Evolutionary conservation across 306 rosid genomes (phyloP).

Genomic region (Arachis stenosperma): DNA sequence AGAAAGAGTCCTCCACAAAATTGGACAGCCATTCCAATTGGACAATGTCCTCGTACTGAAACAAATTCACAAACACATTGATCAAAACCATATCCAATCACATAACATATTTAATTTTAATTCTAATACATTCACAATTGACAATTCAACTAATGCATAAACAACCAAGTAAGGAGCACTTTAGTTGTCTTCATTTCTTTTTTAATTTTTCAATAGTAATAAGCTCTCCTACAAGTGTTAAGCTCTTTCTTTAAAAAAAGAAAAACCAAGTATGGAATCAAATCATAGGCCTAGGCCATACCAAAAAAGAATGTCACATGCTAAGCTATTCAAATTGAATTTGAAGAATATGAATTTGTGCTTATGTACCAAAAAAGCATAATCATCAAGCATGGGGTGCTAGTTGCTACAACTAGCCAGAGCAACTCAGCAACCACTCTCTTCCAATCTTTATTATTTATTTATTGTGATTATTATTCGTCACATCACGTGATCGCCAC

Average conservation of each 20-base stretch:
- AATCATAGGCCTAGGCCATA: neutral
- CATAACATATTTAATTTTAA: neutral
- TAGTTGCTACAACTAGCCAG: constrained; percentile 12
- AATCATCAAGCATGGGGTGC: constrained; percentile 28
- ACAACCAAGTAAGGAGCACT: too few species aligned
- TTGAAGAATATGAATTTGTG: constrained; percentile 37
- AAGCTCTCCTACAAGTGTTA: too few species aligned
- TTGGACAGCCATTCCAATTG: constrained; percentile 94
- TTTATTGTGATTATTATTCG: constrained; percentile 17
- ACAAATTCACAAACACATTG: constrained; percentile 1
- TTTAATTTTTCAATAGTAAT: too few species aligned
- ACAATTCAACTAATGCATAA: constrained; percentile 15
- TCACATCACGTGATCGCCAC: constrained; percentile 42
- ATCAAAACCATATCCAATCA: constrained; percentile 31
- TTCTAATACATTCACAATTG: neutral
- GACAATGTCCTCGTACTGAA: constrained; percentile 86
- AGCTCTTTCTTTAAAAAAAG: too few species aligned
- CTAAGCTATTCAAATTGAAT: constrained; percentile 1
- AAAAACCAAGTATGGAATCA: too few species aligned
- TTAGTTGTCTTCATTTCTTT: too few species aligned
- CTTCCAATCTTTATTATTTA: constrained; percentile 19
- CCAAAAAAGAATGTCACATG: neutral
- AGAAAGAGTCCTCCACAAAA: constrained; percentile 87
- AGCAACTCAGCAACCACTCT: neutral
- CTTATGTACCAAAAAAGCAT: constrained; percentile 11